phyloP scores from a whole-genome alignment of 495 filamentous ascomycete genomes.

The Annulohypoxylon bovei region DNA sequence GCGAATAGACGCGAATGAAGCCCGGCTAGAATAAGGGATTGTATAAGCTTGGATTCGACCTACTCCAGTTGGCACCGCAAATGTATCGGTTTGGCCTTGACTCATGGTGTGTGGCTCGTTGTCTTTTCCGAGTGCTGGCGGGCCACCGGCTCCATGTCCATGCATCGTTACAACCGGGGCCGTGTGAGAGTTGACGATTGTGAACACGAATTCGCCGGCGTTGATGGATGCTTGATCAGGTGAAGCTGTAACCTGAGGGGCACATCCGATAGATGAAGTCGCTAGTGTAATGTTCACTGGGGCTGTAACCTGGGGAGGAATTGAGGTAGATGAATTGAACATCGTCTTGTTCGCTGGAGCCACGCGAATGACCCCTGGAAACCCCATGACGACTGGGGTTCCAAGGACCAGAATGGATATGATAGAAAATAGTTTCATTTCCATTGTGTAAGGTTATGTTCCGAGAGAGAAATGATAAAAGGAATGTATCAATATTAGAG shows the following conservation, averaged over 20 bases:
- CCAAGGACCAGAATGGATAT: not conserved
- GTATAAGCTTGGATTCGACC: not conserved
- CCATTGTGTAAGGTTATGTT: not conserved
- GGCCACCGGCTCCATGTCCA: constrained; percentile 19
- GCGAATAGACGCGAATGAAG: not conserved
- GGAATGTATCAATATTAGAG: not conserved
- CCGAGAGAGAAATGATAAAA: not conserved
- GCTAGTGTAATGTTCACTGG: not conserved
- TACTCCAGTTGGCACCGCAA: constrained; percentile 39
- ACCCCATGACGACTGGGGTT: not conserved
- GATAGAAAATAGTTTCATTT: constrained; percentile 2
- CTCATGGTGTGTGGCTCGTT: constrained; percentile 12
- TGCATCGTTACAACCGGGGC: constrained; percentile 33
- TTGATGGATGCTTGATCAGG: not conserved
- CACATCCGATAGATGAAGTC: not conserved
- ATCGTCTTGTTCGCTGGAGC: not conserved
- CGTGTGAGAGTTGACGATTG: constrained; percentile 41
- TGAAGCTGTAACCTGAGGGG: not conserved
- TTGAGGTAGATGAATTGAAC: not conserved
- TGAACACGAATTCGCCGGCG: constrained; percentile 36
- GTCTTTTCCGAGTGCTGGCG: constrained; percentile 10
- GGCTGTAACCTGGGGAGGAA: not conserved
- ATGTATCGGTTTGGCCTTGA: constrained; percentile 16
- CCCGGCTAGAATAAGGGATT: not conserved
- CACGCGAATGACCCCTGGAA: not conserved